Evolutionary conservation across 148 eudicot genomes (phyloP), one percentile per base, ranked within the genome.

Genomic region (Persicaria tinctoria): DNA sequence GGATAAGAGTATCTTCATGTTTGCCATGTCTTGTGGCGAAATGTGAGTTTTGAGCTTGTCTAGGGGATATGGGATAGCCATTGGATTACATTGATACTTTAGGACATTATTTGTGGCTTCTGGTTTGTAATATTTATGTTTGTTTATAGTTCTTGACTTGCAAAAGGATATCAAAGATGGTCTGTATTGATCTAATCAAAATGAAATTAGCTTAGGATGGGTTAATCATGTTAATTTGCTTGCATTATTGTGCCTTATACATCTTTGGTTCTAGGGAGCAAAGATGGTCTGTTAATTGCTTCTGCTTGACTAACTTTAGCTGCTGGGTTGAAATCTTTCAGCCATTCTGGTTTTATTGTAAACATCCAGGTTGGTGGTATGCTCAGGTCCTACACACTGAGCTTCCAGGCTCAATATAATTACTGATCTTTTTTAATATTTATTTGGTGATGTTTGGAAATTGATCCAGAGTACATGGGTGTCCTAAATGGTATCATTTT

Each of bases 241-340:
- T 56, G 3, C 62, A 51, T 11, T 11, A 51, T 14, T 51, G n/a
- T n/a, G n/a, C n/a, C n/a, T n/a, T n/a, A n/a, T n/a, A n/a, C n/a
- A n/a, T n/a, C n/a, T n/a, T n/a, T n/a, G n/a, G n/a, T n/a, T n/a
- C n/a, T n/a, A n/a, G n/a, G n/a, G n/a, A n/a, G n/a, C n/a, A n/a
- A n/a, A n/a, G n/a, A n/a, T n/a, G n/a, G n/a, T n/a, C n/a, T n/a
- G n/a, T 56, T 78, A 46, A 76, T 85, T 74, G 97, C 93, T 77
- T 93, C 97, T 77, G 93, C 91, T 73, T 93, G 97, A 96, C 93
- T 90, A 72, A 86, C 96, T 70, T 73, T 93, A 80, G 93, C 96
- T 81, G 90, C 90, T 62, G 96, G 89, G 74, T 83, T 93, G 53
- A 93, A 93, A 86, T 86, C 97, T 41, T 93, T 93, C 80, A 93